Base-by-base conservation (phyloP, 2,329 filamentous ascomycete genomes). In the Trichophyton schoenleinii region DNA sequence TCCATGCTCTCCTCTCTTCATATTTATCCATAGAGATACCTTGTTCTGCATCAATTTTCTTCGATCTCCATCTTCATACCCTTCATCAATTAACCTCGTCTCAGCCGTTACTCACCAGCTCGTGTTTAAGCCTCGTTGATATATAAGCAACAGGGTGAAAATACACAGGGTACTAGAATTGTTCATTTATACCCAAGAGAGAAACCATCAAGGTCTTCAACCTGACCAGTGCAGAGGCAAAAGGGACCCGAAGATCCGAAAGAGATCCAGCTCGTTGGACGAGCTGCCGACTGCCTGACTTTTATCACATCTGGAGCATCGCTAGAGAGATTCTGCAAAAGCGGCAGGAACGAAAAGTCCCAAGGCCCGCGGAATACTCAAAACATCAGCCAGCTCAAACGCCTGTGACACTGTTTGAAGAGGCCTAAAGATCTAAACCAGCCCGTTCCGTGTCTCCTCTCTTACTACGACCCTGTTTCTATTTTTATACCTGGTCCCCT, bases 41-140 rank as follows among this genome's bases (percentile, higher is more conserved):
- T 58, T 58, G 55, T 44, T 58, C n/a, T 58, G 49, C 49, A 55
- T 36, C 49, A 34, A 55, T 55, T 34, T 55, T 55, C 25, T 55
- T 55, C 49, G 49, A 55, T 58, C 38, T 58, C 18, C 55, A 58
- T 58, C 36, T 58, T 34, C 36, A 58, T 58, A 36, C 38, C 18
- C 36, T 20, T 58, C 34, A 36, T 36, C 36, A 58, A 55, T 20
- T 55, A 55, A 55, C 31, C 25, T 36, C 49, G 13, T 49, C 46
- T 49, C 46, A 55, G 49, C 25, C 49, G 25, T 36, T 55, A 13
- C 31, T 55, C 49, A 15, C 49, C 49, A 55, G 11, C 49, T 36
- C 49, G 49, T 55, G 49, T 55, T 55, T 55, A 28, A 49, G 20
- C 46, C 22, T 49, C 20, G 20, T 49, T 25, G 49, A 55, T 18